These are phyloP conservation scores for Leccinum discolor DNA, from an alignment of 1,284 basidiomycete species.

Conservation along the genomic window DNA sequence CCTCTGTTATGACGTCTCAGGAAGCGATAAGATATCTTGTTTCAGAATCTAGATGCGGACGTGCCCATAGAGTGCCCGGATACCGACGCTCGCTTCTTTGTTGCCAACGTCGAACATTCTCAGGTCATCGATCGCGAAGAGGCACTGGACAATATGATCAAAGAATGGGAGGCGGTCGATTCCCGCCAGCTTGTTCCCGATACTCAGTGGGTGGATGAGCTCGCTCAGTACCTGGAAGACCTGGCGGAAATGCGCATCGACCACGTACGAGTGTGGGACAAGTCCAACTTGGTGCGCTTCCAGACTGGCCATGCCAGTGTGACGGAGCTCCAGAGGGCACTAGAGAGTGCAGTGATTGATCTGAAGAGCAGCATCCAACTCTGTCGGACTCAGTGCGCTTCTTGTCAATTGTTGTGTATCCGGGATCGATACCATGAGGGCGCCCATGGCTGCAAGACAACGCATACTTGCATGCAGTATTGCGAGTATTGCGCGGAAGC, in stretches of 20 bases:
- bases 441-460: slow-evolving; percentile 48
- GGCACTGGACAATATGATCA: slow-evolving; percentile 27
- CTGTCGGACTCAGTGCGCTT: slow-evolving; percentile 45
- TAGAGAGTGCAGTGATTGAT: slow-evolving; percentile 43
- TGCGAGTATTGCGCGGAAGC: slow-evolving; percentile 45
- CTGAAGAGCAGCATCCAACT: slow-evolving; percentile 47
- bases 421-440: slow-evolving; percentile 44
- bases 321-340: slow-evolving; percentile 42
- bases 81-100: slow-evolving; percentile 37
- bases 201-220: slow-evolving; percentile 39
- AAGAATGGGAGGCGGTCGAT: slow-evolving; percentile 33
- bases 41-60: slow-evolving; percentile 50
- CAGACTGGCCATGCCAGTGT: slow-evolving; percentile 44
- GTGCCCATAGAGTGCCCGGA: slow-evolving; percentile 37
- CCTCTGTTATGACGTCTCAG: not conserved
- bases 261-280: slow-evolving; percentile 51
- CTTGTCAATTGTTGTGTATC: slow-evolving; percentile 50
- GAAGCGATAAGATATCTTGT: not conserved
- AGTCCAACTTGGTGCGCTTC: slow-evolving; percentile 49
- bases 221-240: slow-evolving; percentile 39
- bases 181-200: slow-evolving; percentile 40
- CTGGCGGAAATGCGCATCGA: slow-evolving; percentile 42
- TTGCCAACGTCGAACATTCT: slow-evolving; percentile 27
- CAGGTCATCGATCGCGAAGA: slow-evolving; percentile 26
- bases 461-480: slow-evolving; percentile 42